Evolutionary conservation across 768 basidiomycete species (phyloP).

Genomic region (Coprinellus micaceus): DNA sequence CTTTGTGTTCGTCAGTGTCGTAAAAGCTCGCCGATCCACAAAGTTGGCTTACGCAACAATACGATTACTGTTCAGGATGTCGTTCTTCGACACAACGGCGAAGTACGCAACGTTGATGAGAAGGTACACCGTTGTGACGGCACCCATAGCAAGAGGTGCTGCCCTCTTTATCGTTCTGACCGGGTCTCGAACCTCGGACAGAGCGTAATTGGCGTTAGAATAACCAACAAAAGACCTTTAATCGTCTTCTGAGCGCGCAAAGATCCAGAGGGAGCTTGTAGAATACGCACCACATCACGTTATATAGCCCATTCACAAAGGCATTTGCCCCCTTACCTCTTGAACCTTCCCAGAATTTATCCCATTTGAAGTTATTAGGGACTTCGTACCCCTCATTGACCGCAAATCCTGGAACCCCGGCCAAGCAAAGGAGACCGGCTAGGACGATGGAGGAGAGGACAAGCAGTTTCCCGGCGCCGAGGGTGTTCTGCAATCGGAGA

Average conservation of each 20-base stretch:
- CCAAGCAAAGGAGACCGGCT: constrained; percentile 51
- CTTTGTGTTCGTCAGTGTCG: constrained; percentile 26
- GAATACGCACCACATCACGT: constrained; percentile 60
- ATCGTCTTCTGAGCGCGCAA: background rate
- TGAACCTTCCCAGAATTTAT: constrained; percentile 61
- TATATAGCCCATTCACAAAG: constrained; percentile 62
- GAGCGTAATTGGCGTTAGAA: constrained; percentile 69
- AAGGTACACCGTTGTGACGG: constrained; percentile 59
- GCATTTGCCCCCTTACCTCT: constrained; percentile 48
- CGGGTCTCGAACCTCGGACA: constrained; percentile 69
- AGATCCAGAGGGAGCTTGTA: background rate
- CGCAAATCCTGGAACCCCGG: constrained; percentile 45
- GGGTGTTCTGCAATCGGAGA: constrained; percentile 57
- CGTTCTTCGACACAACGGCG: constrained; percentile 64
- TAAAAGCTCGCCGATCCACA: background rate
- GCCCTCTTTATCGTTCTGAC: constrained; percentile 68
- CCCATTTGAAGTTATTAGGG: constrained; percentile 59
- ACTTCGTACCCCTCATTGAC: constrained; percentile 48
- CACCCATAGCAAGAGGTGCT: constrained; percentile 59
- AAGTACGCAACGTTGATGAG: constrained; percentile 72
- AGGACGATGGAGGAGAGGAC: constrained; percentile 48
- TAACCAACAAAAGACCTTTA: constrained; percentile 70
- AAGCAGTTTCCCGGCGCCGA: constrained; percentile 61
- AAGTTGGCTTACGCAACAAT: constrained; percentile 58
- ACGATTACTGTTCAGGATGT: constrained; percentile 60